phyloP scores from a whole-genome alignment of 164 flowering plant genomes.

The Umbellularia californica region DNA sequence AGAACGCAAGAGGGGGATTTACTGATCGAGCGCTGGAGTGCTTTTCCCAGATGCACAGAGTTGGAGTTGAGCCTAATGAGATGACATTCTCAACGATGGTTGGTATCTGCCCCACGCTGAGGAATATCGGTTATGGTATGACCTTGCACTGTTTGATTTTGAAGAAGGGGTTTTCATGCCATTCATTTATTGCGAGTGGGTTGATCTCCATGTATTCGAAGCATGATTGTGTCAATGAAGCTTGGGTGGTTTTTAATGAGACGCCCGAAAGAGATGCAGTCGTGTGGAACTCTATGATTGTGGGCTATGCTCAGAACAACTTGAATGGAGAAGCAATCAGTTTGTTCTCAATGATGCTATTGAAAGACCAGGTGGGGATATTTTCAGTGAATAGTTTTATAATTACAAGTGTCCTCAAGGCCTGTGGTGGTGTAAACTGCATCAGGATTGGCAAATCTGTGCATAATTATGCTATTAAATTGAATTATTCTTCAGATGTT shows the following conservation, averaged over 20 bases:
- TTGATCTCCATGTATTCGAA: constrained; percentile 6
- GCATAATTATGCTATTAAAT: constrained; percentile 4
- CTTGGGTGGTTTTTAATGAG: constrained; percentile 3
- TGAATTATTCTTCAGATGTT: constrained; percentile 4
- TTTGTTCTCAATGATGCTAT: constrained; percentile 6
- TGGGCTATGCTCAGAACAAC: constrained; percentile 5
- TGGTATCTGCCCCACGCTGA: background rate
- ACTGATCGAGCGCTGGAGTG: constrained; percentile 28
- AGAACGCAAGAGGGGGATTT: constrained; percentile 29
- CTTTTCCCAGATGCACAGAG: constrained; percentile 31
- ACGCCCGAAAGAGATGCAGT: constrained; percentile 8
- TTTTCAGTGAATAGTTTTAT: constrained; percentile 6
- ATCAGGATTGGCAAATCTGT: constrained; percentile 2
- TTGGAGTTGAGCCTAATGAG: constrained; percentile 30
- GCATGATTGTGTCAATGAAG: background rate
- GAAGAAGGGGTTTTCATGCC: background rate
- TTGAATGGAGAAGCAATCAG: constrained; percentile 5
- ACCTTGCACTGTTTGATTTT: constrained; percentile 5
- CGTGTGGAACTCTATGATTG: constrained; percentile 9
- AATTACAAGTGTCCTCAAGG: constrained; percentile 9
- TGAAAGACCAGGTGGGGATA: background rate
- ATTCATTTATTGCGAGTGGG: constrained; percentile 6
- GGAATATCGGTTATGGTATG: background rate
- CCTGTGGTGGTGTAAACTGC: constrained; percentile 7
- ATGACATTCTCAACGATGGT: constrained; percentile 30